phyloP scores from a whole-genome alignment of 108 stramenopile species.

The Nannochloropsis granulata region DNA sequence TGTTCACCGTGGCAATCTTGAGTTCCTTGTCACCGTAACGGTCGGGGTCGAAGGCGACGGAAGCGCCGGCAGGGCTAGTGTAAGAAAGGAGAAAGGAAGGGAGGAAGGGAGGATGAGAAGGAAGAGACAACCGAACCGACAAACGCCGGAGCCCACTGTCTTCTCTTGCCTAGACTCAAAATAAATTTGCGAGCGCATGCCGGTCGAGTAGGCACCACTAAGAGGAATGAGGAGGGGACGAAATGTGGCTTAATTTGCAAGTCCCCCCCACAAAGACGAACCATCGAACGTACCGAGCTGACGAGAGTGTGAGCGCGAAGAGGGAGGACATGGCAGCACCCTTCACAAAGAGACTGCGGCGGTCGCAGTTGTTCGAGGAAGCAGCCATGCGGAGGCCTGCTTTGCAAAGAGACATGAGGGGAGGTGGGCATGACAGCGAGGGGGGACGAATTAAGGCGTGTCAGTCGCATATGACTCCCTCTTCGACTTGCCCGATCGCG shows the following conservation, averaged over 20 bases:
- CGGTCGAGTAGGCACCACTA: too few relatives aligned
- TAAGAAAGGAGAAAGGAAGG: background rate
- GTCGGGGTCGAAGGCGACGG: slow-evolving; percentile 12
- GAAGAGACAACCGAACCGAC: background rate
- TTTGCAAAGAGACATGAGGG: too few relatives aligned
- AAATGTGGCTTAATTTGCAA: too few relatives aligned
- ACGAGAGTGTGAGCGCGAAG: background rate
- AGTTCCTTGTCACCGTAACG: slow-evolving; percentile 22
- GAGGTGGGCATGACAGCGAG: too few relatives aligned
- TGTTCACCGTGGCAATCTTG: slow-evolving; percentile 13
- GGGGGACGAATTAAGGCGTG: too few relatives aligned
- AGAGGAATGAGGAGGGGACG: too few relatives aligned
- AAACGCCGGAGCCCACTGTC: too few relatives aligned
- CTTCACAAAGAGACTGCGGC: background rate
- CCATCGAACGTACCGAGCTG: background rate
- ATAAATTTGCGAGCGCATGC: too few relatives aligned
- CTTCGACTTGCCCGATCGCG: too few relatives aligned
- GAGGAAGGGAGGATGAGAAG: background rate
- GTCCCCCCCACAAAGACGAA: background rate
- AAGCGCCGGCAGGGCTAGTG: background rate
- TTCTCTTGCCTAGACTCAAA: too few relatives aligned
- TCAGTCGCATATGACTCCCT: too few relatives aligned
- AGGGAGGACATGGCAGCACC: background rate
- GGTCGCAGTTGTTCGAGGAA: background rate
- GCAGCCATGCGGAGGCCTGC: background rate